Conservation (phyloP, 2,329 filamentous ascomycete species). For the Akanthomyces dipterigenus region DNA sequence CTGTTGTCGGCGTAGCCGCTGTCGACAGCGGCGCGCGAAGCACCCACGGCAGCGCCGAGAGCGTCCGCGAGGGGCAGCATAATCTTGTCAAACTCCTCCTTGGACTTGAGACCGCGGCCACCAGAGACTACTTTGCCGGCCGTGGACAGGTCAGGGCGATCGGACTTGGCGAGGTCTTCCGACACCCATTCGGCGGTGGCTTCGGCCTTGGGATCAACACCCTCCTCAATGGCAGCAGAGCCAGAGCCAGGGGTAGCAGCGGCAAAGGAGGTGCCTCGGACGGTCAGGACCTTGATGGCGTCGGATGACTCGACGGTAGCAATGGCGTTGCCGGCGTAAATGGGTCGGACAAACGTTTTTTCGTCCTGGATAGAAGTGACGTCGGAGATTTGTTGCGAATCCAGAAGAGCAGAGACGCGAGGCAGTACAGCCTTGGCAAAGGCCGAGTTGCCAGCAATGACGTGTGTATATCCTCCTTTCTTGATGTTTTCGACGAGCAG, state of each 20-base stretch:
- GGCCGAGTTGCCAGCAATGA: conserved; percentile 84
- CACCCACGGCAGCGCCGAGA: conserved; percentile 90
- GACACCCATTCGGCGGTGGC: conserved; percentile 81
- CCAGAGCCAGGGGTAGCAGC: conserved; percentile 64
- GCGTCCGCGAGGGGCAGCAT: conserved; percentile 91
- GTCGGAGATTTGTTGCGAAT: conserved; percentile 90
- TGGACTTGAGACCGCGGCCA: conserved; percentile 91
- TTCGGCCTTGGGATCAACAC: conserved; percentile 73
- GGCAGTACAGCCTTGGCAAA: conserved; percentile 96
- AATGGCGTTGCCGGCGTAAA: conserved; percentile 97
- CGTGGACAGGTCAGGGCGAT: conserved; percentile 89
- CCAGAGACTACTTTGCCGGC: conserved; percentile 86
- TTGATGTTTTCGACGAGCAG: conserved; percentile 94
- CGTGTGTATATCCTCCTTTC: conserved; percentile 87
- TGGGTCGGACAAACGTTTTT: conserved; percentile 91
- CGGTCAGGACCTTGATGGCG: conserved; percentile 78
- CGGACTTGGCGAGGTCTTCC: conserved; percentile 86
- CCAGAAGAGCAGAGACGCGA: conserved; percentile 82
- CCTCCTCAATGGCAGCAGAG: conserved; percentile 70
- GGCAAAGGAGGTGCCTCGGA: conserved; percentile 88
- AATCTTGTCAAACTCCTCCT: conserved; percentile 90
- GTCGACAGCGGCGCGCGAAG: conserved; percentile 90
- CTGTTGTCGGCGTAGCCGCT: conserved; percentile 98
- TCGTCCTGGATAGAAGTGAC: conserved; percentile 81
- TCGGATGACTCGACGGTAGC: conserved; percentile 90